Evolutionary conservation across 495 filamentous ascomycete species (phyloP).

Genomic region (Penicillium robsamsonii): DNA sequence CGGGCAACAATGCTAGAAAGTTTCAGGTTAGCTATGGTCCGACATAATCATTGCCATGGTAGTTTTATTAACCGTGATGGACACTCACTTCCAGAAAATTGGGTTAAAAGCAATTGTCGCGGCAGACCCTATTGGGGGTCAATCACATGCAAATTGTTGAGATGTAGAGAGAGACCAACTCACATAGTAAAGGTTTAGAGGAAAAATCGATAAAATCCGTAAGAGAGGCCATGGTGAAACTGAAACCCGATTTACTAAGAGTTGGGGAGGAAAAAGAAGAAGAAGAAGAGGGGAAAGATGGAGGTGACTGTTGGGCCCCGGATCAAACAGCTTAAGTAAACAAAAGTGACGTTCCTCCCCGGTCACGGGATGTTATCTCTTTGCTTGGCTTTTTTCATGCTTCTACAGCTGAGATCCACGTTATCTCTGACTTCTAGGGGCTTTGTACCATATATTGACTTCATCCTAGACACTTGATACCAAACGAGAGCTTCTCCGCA

Average conservation of each 20-base stretch:
- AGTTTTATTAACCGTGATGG: background rate
- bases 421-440: background rate
- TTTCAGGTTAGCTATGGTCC: constrained; percentile 1
- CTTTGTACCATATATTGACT: background rate
- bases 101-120: constrained; percentile 54
- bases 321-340: constrained; percentile 30
- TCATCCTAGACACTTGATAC: background rate
- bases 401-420: background rate
- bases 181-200: constrained; percentile 46
- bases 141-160: constrained; percentile 39
- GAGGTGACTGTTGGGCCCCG: constrained; percentile 1
- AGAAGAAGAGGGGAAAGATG: constrained; percentile 1
- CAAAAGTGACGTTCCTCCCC: constrained; percentile 28
- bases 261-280: background rate
- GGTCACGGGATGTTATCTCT: constrained; percentile 21
- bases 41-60: background rate
- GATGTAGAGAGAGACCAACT: constrained; percentile 11
- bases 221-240: constrained; percentile 36
- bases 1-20: constrained; percentile 45
- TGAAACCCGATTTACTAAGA: no score
- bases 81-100: constrained; percentile 57
- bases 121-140: constrained; percentile 42
- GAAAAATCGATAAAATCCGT: constrained; percentile 47
- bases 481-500: background rate
- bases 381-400: constrained; percentile 2